Conservation (phyloP, 2,329 filamentous ascomycete genomes). For the Colletotrichum musicola region DNA sequence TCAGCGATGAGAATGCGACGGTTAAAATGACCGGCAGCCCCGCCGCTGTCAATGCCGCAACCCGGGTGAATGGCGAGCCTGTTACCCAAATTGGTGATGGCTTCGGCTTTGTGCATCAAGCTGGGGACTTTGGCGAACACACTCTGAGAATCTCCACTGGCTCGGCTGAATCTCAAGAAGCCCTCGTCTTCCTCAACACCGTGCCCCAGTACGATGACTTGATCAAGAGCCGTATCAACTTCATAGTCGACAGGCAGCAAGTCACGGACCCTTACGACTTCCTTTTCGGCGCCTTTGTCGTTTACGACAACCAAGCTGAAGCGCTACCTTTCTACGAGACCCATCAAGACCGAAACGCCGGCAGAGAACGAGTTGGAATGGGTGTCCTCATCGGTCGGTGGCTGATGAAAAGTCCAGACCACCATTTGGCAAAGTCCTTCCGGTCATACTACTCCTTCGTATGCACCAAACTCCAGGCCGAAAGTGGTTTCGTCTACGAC, state of each 20-base stretch:
- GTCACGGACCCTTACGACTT: background rate
- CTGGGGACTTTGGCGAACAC: constrained; percentile 15
- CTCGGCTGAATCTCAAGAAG: background rate
- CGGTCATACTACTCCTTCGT: constrained; percentile 29
- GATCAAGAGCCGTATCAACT: constrained; percentile 24
- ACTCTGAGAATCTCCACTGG: constrained; percentile 7
- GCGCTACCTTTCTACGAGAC: constrained; percentile 27
- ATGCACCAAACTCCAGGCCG: constrained; percentile 30
- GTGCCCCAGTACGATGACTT: constrained; percentile 25
- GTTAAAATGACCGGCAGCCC: constrained; percentile 14
- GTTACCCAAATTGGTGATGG: constrained; percentile 6
- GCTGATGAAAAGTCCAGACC: constrained; percentile 14
- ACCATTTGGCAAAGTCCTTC: constrained; percentile 12
- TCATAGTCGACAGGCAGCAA: constrained; percentile 34
- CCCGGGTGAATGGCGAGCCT: constrained; percentile 9
- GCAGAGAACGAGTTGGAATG: constrained; percentile 36
- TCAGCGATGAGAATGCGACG: constrained; percentile 1
- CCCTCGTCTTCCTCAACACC: constrained; percentile 31
- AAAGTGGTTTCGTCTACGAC: constrained; percentile 29
- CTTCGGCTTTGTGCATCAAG: constrained; percentile 9
- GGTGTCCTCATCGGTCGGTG: constrained; percentile 32
- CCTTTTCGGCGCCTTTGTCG: constrained; percentile 24
- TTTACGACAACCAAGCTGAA: constrained; percentile 37
- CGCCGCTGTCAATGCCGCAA: constrained; percentile 9
- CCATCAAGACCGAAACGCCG: constrained; percentile 32